Evolutionary conservation across 768 basidiomycete genomes (phyloP), one percentile per base, ranked within the genome.

Genomic region (Brasilioporus rufonigricans): DNA sequence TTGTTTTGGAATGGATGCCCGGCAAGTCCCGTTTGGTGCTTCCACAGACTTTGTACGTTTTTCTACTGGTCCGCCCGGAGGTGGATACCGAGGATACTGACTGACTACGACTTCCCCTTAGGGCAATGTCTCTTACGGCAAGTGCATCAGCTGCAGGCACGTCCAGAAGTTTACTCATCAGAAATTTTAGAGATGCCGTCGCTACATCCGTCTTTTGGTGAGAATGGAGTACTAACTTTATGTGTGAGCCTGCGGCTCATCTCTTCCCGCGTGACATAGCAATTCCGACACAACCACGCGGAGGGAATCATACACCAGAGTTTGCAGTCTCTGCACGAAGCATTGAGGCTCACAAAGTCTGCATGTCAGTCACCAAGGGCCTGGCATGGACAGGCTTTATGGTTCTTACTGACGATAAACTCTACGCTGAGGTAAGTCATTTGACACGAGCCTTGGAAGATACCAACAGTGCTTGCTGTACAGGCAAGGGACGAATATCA

Each of bases 1-100:
- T 40, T 70, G 70, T 39, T 86, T 81, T 56, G 80, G 77, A 16
- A 62, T 81, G 66, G 61, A 58, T 31, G 66, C 70, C 6, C 55
- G 50, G n/a, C 61, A 68, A 40, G 71, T 63, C 11, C 71, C 76
- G 4, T 73, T 81, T 10, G 71, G 71, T 18, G 88, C 86, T 4
- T 90, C 87, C 5, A 89, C 89, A 10, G 89, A 91, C 69, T 90
- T 91, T 67, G 89, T 90, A 57, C 74, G 87, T 75, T 4, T 52
- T 52, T 35, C 26, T 2, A 31, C 27, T 29, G n/a, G 7, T 50
- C 33, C 14, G 9, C 29, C 8, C 33, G 26, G 39, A 44, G 26
- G 35, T 45, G 27, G 24, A 44, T 52, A 36, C 44, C n/a, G n/a
- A 39, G 43, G 45, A 26, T 26, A 48, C 48, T 59, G 41, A 60